Percentiles rank a stretch among this genome's conserved stretches.
Conservation (phyloP, 75 land plant genomes). For the Sequoia sempervirens region DNA sequence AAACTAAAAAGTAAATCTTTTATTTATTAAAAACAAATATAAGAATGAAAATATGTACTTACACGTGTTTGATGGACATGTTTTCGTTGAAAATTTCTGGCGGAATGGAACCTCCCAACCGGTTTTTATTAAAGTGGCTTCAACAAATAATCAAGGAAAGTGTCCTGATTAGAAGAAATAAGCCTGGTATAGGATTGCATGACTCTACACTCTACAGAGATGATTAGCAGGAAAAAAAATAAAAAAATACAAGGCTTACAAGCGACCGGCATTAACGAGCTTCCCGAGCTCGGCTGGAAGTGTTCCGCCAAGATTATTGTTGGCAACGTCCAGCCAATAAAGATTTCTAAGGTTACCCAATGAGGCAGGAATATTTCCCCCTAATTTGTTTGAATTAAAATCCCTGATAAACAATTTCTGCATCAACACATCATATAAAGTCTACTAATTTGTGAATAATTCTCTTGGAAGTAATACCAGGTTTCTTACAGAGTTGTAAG, state of each 20-base stretch:
- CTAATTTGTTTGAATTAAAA: constrained; percentile 60
- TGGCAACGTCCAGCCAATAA: constrained; percentile 55
- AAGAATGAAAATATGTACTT: constrained; percentile 18
- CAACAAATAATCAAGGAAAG: background rate
- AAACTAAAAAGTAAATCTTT: background rate
- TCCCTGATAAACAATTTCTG: constrained; percentile 27
- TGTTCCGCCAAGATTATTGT: constrained; percentile 50
- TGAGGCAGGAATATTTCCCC: constrained; percentile 52
- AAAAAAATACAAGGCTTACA: background rate
- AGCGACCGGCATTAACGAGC: constrained; percentile 1
- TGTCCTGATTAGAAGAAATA: too few relatives aligned
- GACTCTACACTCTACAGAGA: too few relatives aligned
- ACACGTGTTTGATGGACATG: constrained; percentile 40
- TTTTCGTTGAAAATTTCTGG: constrained; percentile 45
- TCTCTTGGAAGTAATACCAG: background rate
- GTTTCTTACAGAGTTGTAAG: constrained; percentile 54
- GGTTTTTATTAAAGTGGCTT: constrained; percentile 74
- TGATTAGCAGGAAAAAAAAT: too few relatives aligned
- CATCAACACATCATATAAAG: background rate
- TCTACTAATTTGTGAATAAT: background rate
- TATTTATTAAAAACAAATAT: background rate
- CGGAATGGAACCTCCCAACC: constrained; percentile 56
- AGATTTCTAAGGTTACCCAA: constrained; percentile 58
- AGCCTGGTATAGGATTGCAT: too few relatives aligned
- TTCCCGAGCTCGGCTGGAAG: constrained; percentile 41